Evolutionary conservation across 208 protist species (phyloP).

Genomic region (Leishmania mexicana): DNA sequence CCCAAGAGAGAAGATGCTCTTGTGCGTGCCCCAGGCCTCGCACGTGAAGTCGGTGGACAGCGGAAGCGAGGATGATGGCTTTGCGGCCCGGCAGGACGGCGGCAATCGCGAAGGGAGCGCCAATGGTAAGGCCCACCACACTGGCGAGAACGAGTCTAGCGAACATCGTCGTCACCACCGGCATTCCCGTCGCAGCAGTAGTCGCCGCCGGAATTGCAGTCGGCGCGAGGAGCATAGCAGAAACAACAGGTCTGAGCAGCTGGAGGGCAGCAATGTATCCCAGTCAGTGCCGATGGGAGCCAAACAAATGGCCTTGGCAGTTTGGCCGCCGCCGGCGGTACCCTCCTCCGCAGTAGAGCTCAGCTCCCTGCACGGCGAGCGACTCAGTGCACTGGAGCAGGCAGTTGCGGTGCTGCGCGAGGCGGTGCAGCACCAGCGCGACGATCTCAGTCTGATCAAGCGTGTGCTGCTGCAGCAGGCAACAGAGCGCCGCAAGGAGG

Average conservation of each 20-base stretch:
- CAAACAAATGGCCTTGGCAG: not conserved
- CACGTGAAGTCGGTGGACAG: conserved; percentile 3
- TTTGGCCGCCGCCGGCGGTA: not conserved
- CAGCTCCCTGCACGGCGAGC: conserved; percentile 34
- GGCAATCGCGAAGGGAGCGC: conserved; percentile 2
- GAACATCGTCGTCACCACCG: not conserved
- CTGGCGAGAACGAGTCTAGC: not conserved
- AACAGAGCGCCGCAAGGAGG: conserved; percentile 54
- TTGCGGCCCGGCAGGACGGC: conserved; percentile 28
- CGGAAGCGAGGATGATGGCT: conserved; percentile 14
- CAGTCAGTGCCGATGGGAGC: not conserved
- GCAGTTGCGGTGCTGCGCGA: conserved; percentile 77
- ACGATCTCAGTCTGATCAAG: conserved; percentile 88
- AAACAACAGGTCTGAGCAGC: not conserved
- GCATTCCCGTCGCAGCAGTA: not conserved
- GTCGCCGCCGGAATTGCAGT: not conserved
- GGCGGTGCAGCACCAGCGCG: conserved; percentile 79
- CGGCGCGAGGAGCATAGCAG: not conserved
- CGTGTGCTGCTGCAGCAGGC: conserved; percentile 84
- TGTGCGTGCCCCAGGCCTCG: conserved; percentile 55
- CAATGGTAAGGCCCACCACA: not conserved
- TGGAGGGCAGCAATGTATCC: not conserved
- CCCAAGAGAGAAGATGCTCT: conserved; percentile 71
- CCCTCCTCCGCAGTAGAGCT: not conserved
- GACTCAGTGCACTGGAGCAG: conserved; percentile 68